A percentile compares a stretch with the other conserved stretches of the same genome.
These are phyloP conservation scores for Chalara sp. DNA, from an alignment of 2,329 filamentous ascomycete genomes.

Conservation along the genomic window DNA sequence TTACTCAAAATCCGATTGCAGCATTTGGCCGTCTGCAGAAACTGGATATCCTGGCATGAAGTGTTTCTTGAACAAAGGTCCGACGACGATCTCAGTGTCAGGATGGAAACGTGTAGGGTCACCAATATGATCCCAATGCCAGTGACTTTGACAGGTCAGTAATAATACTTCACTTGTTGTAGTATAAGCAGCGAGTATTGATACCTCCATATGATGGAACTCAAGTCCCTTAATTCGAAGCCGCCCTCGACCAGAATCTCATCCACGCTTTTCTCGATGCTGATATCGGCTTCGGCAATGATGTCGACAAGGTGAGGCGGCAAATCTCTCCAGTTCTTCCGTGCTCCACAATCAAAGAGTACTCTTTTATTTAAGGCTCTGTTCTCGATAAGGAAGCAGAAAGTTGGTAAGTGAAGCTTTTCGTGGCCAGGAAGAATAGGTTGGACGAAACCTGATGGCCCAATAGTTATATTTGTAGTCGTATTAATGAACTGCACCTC, in stretches of 20 bases:
- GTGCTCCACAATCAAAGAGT: background rate
- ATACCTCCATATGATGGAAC: constrained; percentile 8
- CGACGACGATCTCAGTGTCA: constrained; percentile 41
- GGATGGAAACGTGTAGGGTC: constrained; percentile 39
- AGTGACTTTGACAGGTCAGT: constrained; percentile 24
- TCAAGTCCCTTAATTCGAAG: background rate
- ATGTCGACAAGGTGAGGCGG: background rate
- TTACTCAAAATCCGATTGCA: background rate
- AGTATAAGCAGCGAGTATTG: constrained; percentile 10
- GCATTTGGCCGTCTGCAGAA: background rate
- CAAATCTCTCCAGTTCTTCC: background rate
- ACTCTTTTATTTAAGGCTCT: background rate
- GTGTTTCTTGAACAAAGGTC: constrained; percentile 36
- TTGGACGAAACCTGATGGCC: background rate
- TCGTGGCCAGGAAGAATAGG: background rate
- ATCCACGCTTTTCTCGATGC: background rate
- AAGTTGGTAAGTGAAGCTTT: background rate
- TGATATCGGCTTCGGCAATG: constrained; percentile 21
- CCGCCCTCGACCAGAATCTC: background rate
- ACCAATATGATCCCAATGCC: constrained; percentile 45
- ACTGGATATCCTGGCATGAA: background rate
- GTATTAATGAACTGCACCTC: background rate
- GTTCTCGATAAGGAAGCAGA: background rate
- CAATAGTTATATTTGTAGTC: background rate
- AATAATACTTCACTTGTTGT: no score